Conservation (phyloP, 768 basidiomycete species). For the Grammothele lineata region DNA sequence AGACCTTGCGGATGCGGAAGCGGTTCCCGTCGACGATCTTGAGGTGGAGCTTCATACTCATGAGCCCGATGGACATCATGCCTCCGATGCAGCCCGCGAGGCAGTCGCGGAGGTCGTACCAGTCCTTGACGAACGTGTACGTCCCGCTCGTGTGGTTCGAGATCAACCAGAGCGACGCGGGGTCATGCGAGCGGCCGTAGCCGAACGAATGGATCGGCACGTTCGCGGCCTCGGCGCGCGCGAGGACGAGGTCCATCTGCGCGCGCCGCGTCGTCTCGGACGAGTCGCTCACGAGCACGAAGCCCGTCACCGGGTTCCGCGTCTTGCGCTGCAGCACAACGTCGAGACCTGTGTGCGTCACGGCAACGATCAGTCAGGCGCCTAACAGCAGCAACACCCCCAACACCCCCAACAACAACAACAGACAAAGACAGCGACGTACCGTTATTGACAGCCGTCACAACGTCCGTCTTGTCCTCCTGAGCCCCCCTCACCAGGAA, state of each 20-base stretch:
- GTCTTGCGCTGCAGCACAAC: slow-evolving; percentile 91
- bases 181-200: slow-evolving; percentile 95
- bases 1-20: slow-evolving; percentile 93
- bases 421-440: slow-evolving; percentile 2
- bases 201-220: slow-evolving; percentile 97
- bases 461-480: slow-evolving; percentile 95
- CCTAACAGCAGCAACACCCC: not conserved
- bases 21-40: slow-evolving; percentile 86
- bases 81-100: slow-evolving; percentile 94
- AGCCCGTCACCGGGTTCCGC: slow-evolving; percentile 85
- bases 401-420: no score
- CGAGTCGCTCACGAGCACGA: slow-evolving; percentile 91
- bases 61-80: slow-evolving; percentile 91
- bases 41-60: slow-evolving; percentile 94
- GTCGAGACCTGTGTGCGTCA: slow-evolving; percentile 64
- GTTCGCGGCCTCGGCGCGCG: slow-evolving; percentile 93
- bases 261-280: slow-evolving; percentile 89
- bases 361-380: not conserved
- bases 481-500: slow-evolving; percentile 68
- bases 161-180: slow-evolving; percentile 97
- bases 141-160: slow-evolving; percentile 97
- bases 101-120: slow-evolving; percentile 92
- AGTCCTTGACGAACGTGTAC: slow-evolving; percentile 97
- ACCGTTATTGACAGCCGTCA: slow-evolving; percentile 98
- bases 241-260: slow-evolving; percentile 97